Base-by-base conservation (phyloP, 176 grass and related monocot genomes). In the Tuctoria greenei region DNA sequence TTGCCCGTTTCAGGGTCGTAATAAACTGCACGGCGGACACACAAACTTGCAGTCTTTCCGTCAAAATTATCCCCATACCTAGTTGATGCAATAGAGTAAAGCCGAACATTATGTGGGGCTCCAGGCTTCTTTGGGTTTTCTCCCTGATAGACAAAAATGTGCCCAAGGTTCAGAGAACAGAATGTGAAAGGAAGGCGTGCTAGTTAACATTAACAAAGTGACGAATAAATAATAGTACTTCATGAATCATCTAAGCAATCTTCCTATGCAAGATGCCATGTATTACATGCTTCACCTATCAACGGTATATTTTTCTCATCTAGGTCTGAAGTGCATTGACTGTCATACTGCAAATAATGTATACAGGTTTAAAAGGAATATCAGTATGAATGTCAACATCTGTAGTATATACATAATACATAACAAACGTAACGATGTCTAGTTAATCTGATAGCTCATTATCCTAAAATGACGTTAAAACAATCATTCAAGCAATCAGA, bases 121-220 rank as follows among this genome's bases (percentile, higher is more conserved):
- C 95, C 91, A 82, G 95, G 91, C 76, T 98, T 98, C 66, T 98
- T 98, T 2, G 84, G 91, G 72, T 98, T 98, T 75, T 94, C 95
- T 58, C 95, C 91, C 91, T 98, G 73, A 21, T 69, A 80, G 62
- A 67, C 72, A 41, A 55, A 47, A 82, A 27, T 55, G 61, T 8
- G 63, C 10, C 5, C 7, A 46, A 26, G 10, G 4, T 79, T 83
- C 38, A 74, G 45, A 68, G 25, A 83, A 11, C 1, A 8, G 16
- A 18, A 60, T 21, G 59, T 17, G 6, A 58, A 62, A 1, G 35
- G 15, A 74, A 67, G 6, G 17, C 15, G 45, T 55, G 42, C 28
- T 12, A 6, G 4, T 36, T 8, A 73, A 57, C 4, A 78, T n/a
- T n/a, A 46, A 57, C 4, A 78, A 51, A 18, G 25, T 42, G 55